Evolutionary conservation across 1,284 basidiomycete genomes (phyloP).

Genomic region (Leccinum brunneo-olivaceum): DNA sequence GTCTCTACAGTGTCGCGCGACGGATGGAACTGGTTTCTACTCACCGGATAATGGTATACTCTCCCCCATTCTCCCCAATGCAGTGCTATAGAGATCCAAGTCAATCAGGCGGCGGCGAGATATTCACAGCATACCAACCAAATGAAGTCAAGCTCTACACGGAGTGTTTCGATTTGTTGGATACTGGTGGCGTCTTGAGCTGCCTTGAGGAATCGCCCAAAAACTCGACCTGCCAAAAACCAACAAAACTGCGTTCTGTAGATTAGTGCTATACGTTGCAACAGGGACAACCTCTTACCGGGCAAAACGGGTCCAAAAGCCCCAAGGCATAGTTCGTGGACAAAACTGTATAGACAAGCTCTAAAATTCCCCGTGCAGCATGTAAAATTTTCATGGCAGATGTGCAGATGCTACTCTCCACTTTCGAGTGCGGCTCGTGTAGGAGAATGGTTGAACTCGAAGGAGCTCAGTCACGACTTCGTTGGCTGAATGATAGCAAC

Average conservation of each 20-base stretch:
- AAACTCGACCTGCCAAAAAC: slow-evolving; percentile 59
- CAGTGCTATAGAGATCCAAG: slow-evolving; percentile 44
- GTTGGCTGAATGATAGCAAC: slow-evolving; percentile 21
- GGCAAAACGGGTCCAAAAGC: slow-evolving; percentile 7
- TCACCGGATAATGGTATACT: slow-evolving; percentile 56
- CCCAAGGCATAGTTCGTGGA: slow-evolving; percentile 53
- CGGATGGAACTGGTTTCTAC: slow-evolving; percentile 13
- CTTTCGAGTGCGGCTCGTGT: slow-evolving; percentile 66
- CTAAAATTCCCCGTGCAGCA: slow-evolving; percentile 58
- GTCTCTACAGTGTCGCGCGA: slow-evolving; percentile 1
- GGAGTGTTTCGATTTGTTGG: slow-evolving; percentile 49
- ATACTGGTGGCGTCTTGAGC: slow-evolving; percentile 46
- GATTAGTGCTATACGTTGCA: neutral
- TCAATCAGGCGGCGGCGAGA: neutral
- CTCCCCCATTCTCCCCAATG: slow-evolving; percentile 55
- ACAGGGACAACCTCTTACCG: slow-evolving; percentile 1
- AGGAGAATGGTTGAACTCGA: slow-evolving; percentile 56
- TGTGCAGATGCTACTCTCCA: slow-evolving; percentile 49
- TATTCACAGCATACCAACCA: slow-evolving; percentile 39
- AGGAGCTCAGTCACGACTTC: slow-evolving; percentile 6
- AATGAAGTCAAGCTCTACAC: slow-evolving; percentile 58
- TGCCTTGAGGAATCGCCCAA: slow-evolving; percentile 57
- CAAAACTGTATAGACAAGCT: slow-evolving; percentile 59
- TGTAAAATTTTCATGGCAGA: slow-evolving; percentile 61
- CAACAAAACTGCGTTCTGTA: slow-evolving; percentile 50